A percentile compares a stretch with the other conserved stretches of the same genome.
phyloP scores from a whole-genome alignment of 768 basidiomycete genomes.

The Collybia sordida region DNA sequence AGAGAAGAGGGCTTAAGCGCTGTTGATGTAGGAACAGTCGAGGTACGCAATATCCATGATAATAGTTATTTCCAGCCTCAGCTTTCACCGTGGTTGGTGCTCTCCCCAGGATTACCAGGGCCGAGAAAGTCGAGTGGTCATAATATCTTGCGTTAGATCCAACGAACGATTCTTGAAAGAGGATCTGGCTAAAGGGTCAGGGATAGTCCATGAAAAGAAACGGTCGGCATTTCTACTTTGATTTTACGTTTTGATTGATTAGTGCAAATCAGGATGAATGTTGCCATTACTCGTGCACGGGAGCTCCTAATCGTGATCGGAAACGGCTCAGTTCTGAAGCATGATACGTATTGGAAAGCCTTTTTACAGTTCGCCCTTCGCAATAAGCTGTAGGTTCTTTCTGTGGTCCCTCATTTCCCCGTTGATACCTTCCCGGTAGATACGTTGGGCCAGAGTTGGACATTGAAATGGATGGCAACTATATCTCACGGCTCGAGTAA shows the following conservation, averaged over 20 bases:
- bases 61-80: neutral
- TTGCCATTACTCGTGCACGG: conserved; percentile 53
- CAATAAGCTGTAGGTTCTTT: conserved; percentile 39
- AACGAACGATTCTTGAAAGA: conserved; percentile 46
- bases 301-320: conserved; percentile 51
- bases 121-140: conserved; percentile 48
- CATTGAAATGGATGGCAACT: conserved; percentile 46
- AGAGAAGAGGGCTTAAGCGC: conserved; percentile 38
- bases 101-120: conserved; percentile 45
- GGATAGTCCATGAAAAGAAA: conserved; percentile 45
- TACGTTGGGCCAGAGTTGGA: conserved; percentile 43
- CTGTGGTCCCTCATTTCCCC: neutral
- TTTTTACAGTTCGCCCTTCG: conserved; percentile 47
- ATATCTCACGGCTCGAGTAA: conserved; percentile 47
- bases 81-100: neutral
- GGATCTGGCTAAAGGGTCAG: conserved; percentile 43
- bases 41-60: conserved; percentile 26
- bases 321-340: conserved; percentile 38
- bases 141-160: conserved; percentile 50
- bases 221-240: conserved; percentile 26
- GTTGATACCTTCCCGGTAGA: conserved; percentile 19
- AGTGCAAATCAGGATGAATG: conserved; percentile 43
- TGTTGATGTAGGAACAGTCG: conserved; percentile 53
- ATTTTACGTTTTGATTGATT: neutral
- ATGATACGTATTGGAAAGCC: conserved; percentile 51